These are phyloP conservation scores for Hypoxylon sp. DNA, from an alignment of 2,329 filamentous ascomycete species.

Conservation along the genomic window DNA sequence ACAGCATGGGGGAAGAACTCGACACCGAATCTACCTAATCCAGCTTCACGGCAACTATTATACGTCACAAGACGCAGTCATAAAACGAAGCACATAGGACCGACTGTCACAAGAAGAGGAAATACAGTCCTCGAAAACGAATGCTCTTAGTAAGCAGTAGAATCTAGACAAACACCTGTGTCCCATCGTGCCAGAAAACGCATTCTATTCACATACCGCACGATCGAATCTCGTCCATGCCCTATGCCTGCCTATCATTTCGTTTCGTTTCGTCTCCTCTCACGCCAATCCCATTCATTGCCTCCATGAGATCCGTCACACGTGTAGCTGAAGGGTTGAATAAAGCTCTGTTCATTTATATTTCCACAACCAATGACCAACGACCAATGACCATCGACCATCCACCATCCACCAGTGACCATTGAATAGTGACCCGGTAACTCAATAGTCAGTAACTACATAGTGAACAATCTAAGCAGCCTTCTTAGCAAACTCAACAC, in stretches of 20 bases:
- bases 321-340: neutral
- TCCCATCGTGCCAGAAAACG: conserved; percentile 3
- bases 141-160: neutral
- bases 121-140: neutral
- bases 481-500: conserved; percentile 91
- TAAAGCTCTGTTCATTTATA: neutral
- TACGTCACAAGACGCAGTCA: neutral
- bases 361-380: neutral
- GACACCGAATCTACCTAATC: neutral
- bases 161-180: neutral
- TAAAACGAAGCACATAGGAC: too few species aligned
- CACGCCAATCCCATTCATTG: neutral
- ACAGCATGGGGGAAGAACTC: neutral
- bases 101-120: neutral
- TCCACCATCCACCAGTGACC: too few species aligned
- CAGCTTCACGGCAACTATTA: neutral
- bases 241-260: conserved; percentile 1
- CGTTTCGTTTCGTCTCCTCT: neutral
- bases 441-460: too few species aligned
- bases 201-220: conserved; percentile 1
- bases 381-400: neutral
- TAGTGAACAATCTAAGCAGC: conserved; percentile 56
- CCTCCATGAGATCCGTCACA: neutral
- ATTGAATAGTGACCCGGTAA: too few species aligned
- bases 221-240: neutral